Evolutionary conservation across 495 filamentous ascomycete genomes (phyloP).

Genomic region (Aspergillus carlsbadensis): DNA sequence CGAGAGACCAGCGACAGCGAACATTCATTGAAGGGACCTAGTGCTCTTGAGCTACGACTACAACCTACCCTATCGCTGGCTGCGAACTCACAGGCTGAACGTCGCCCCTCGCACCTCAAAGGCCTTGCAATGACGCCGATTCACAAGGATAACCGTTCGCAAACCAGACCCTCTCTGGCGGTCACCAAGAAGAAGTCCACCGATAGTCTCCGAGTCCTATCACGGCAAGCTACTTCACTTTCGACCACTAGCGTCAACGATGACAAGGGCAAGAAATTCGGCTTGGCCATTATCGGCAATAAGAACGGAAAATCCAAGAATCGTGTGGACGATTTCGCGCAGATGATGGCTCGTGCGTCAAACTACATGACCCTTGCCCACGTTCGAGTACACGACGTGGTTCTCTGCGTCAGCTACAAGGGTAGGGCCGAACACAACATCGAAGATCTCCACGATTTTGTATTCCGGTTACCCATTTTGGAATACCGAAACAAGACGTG

Average conservation of each 20-base stretch:
- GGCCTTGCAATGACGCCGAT: conserved; percentile 45
- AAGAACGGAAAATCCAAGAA: conserved; percentile 53
- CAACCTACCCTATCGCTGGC: conserved; percentile 72
- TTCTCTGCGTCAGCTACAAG: conserved; percentile 95
- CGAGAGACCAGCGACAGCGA: conserved; percentile 35
- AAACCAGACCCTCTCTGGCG: conserved; percentile 28
- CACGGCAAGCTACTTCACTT: conserved; percentile 43
- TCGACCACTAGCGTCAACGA: conserved; percentile 54
- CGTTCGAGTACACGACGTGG: conserved; percentile 91
- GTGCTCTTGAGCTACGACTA: conserved; percentile 73
- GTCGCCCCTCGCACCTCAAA: conserved; percentile 39
- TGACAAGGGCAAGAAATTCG: conserved; percentile 57
- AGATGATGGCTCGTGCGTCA: conserved; percentile 94
- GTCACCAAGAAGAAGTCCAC: conserved; percentile 62
- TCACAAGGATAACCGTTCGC: conserved; percentile 26
- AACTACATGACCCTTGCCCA: conserved; percentile 97
- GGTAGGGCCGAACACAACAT: conserved; percentile 92
- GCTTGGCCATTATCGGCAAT: conserved; percentile 43
- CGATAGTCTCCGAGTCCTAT: conserved; percentile 60
- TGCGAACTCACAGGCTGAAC: conserved; percentile 36
- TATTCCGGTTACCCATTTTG: conserved; percentile 90
- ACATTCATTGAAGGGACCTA: conserved; percentile 50
- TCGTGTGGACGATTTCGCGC: conserved; percentile 86
- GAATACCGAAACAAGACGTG: conserved; percentile 98
- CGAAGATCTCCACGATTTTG: conserved; percentile 94